Evolutionary conservation across 2,329 filamentous ascomycete genomes (phyloP).

Genomic region (Bisporella sp.): DNA sequence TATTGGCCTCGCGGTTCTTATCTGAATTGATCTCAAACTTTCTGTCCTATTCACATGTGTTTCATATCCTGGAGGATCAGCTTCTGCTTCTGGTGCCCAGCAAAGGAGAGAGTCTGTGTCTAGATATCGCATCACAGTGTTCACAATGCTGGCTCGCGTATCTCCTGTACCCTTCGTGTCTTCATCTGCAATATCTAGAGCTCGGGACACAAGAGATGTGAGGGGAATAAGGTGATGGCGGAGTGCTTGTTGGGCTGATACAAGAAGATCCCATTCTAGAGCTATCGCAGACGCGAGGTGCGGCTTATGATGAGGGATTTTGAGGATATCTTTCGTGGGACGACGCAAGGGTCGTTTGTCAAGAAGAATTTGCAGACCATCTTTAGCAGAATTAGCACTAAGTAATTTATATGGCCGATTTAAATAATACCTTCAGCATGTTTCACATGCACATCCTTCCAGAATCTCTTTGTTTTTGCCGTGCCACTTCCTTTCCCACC

Average conservation of each 20-base stretch:
- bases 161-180: conserved; percentile 43
- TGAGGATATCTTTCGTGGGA: conserved; percentile 65
- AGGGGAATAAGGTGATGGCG: conserved; percentile 85
- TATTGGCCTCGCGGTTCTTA: conserved; percentile 60
- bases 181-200: conserved; percentile 69
- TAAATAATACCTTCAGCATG: conserved; percentile 52
- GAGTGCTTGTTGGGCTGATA: conserved; percentile 74
- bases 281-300: conserved; percentile 81
- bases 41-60: conserved; percentile 40
- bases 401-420: not conserved
- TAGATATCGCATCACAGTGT: conserved; percentile 73
- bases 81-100: conserved; percentile 59
- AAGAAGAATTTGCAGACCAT: conserved; percentile 54
- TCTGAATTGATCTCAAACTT: conserved; percentile 67
- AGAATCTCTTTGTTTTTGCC: conserved; percentile 66
- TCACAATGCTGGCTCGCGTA: conserved; percentile 57
- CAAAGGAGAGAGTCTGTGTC: conserved; percentile 90
- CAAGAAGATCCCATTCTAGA: conserved; percentile 85
- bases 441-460: conserved; percentile 73
- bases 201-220: conserved; percentile 77
- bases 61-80: conserved; percentile 39
- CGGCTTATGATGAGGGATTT: conserved; percentile 66
- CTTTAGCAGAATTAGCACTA: conserved; percentile 13
- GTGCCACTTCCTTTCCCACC: conserved; percentile 31
- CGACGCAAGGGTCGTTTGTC: conserved; percentile 76